Conservation (phyloP, 108 stramenopile species). For the Cyclotella sp. region DNA sequence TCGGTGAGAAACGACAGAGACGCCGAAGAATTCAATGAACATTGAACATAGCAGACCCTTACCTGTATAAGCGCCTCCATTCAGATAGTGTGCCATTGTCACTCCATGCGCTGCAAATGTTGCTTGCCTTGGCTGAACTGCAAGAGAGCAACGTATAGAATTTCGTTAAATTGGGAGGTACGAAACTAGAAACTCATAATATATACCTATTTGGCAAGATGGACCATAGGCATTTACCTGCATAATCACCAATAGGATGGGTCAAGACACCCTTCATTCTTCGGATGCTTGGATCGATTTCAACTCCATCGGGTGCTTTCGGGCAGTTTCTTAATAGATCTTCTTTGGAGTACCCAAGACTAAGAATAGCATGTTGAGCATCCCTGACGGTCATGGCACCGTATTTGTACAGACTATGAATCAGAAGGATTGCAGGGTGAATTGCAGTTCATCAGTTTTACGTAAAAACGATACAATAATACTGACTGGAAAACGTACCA, state of each 20-base stretch:
- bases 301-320: slow-evolving; percentile 42
- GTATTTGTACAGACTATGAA: slow-evolving; percentile 39
- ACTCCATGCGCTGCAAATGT: slow-evolving; percentile 49
- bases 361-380: slow-evolving; percentile 49
- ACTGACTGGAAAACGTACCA: neutral
- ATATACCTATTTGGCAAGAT: neutral
- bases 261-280: slow-evolving; percentile 64
- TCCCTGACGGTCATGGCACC: slow-evolving; percentile 47
- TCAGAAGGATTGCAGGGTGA: neutral
- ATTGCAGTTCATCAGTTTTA: neutral
- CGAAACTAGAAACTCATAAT: slow-evolving; percentile 17
- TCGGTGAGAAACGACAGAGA: neutral
- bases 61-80: slow-evolving; percentile 47
- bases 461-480: neutral
- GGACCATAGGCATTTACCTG: neutral
- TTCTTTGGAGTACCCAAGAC: slow-evolving; percentile 37
- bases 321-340: slow-evolving; percentile 37
- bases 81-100: slow-evolving; percentile 41
- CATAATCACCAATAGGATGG: slow-evolving; percentile 65
- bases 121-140: slow-evolving; percentile 52
- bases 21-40: neutral
- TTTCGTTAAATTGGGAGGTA: too few species aligned
- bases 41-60: neutral
- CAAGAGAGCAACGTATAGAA: too few species aligned
- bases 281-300: slow-evolving; percentile 56